Percentiles rank a stretch among this genome's conserved stretches.
phyloP scores from a whole-genome alignment of 1,284 basidiomycete genomes.

The Tilletia caries region DNA sequence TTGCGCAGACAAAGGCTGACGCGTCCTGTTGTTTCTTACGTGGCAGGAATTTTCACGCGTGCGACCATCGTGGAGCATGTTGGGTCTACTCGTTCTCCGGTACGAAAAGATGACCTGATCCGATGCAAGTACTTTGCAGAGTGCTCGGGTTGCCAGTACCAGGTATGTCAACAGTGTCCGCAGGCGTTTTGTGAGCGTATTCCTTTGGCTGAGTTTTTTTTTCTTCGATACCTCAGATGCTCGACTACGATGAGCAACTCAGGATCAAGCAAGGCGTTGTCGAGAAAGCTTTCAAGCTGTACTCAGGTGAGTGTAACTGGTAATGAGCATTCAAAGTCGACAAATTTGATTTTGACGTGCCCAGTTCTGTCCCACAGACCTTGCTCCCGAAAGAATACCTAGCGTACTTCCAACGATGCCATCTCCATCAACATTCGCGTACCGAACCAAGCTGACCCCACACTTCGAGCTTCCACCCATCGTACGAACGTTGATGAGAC shows the following conservation, averaged over 20 bases:
- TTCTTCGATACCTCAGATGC: conserved; percentile 47
- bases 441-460: conserved; percentile 94
- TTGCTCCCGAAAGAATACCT: conserved; percentile 65
- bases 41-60: conserved; percentile 5
- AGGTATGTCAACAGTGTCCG: conserved; percentile 1
- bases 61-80: conserved; percentile 15
- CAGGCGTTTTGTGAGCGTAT: not conserved
- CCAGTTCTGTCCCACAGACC: conserved; percentile 31
- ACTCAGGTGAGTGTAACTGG: conserved; percentile 17
- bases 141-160: conserved; percentile 52
- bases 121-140: conserved; percentile 49
- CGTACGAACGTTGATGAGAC: conserved; percentile 20
- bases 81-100: not conserved
- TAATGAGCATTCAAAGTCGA: too few relatives aligned
- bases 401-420: conserved; percentile 71
- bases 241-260: conserved; percentile 82
- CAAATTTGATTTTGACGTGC: conserved; percentile 39
- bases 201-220: not conserved
- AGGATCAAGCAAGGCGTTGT: conserved; percentile 81
- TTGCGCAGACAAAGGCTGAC: not conserved
- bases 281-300: conserved; percentile 67
- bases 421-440: conserved; percentile 82
- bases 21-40: not conserved
- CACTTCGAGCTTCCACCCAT: conserved; percentile 82
- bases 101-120: conserved; percentile 31